These are phyloP conservation scores for Bremia lactucae DNA, from an alignment of 352 stramenopile genomes.

Conservation along the genomic window DNA sequence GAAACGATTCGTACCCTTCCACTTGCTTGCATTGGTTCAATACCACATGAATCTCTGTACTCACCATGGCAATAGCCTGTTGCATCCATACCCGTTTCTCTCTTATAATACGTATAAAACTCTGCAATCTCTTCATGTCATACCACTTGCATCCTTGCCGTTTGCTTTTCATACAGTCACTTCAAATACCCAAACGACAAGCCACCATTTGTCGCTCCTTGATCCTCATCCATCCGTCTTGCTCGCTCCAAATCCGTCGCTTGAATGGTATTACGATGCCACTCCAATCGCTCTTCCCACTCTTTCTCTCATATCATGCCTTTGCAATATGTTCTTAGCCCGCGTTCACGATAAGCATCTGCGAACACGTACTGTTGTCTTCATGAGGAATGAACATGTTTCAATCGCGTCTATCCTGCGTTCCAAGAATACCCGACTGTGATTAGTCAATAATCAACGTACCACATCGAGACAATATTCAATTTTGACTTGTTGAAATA, in stretches of 20 bases:
- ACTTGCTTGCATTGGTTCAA: slow-evolving; percentile 43
- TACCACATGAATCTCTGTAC: slow-evolving; percentile 27
- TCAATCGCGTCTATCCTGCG: too few species aligned
- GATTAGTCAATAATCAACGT: too few species aligned
- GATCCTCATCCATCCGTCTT: slow-evolving; percentile 52
- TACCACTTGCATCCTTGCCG: slow-evolving; percentile 60
- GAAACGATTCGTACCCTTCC: slow-evolving; percentile 67
- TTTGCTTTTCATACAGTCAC: slow-evolving; percentile 74
- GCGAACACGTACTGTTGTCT: too few species aligned
- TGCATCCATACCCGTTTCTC: slow-evolving; percentile 31
- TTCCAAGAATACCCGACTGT: too few species aligned
- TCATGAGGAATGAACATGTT: too few species aligned
- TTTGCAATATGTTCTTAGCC: too few species aligned
- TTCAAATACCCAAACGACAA: slow-evolving; percentile 62
- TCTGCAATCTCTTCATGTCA: slow-evolving; percentile 68
- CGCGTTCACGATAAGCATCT: too few species aligned
- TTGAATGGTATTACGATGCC: slow-evolving; percentile 47
- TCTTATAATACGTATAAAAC: slow-evolving; percentile 38
- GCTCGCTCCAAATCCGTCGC: slow-evolving; percentile 66
- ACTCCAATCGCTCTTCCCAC: slow-evolving; percentile 63
- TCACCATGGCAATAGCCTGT: slow-evolving; percentile 39
- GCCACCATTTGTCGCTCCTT: slow-evolving; percentile 10
- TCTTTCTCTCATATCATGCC: slow-evolving; percentile 68
- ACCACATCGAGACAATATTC: too few species aligned
- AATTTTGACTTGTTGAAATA: too few species aligned